Evolutionary conservation across 2,329 filamentous ascomycete genomes (phyloP).

Genomic region (Xylariaceae sp.): DNA sequence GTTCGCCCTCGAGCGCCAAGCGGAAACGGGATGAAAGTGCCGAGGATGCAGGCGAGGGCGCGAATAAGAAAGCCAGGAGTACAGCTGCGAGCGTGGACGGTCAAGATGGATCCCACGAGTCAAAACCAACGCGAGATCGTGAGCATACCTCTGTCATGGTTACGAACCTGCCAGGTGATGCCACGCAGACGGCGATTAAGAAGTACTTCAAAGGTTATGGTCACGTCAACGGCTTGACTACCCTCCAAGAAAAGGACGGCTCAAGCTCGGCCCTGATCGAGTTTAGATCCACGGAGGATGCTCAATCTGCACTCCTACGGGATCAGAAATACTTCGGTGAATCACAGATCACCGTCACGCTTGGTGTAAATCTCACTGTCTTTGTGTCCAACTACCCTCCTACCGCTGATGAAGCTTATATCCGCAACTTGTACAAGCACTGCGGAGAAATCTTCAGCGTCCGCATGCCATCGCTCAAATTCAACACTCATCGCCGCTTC

Average conservation of each 20-base stretch:
- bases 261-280: slow-evolving; percentile 75
- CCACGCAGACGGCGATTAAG: slow-evolving; percentile 68
- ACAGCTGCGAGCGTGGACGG: slow-evolving; percentile 32
- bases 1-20: slow-evolving; percentile 52
- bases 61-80: slow-evolving; percentile 64
- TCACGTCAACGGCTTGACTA: slow-evolving; percentile 71
- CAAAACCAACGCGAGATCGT: slow-evolving; percentile 69
- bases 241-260: slow-evolving; percentile 59
- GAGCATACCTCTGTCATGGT: slow-evolving; percentile 86
- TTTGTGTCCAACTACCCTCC: slow-evolving; percentile 90
- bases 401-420: slow-evolving; percentile 65
- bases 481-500: slow-evolving; percentile 83
- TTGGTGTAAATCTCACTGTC: slow-evolving; percentile 75
- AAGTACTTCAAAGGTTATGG: slow-evolving; percentile 94
- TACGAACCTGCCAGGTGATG: slow-evolving; percentile 66
- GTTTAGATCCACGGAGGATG: slow-evolving; percentile 77
- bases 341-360: slow-evolving; percentile 66
- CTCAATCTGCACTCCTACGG: slow-evolving; percentile 72
- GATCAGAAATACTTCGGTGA: slow-evolving; percentile 77
- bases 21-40: slow-evolving; percentile 66
- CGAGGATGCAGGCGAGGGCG: slow-evolving; percentile 46
- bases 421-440: slow-evolving; percentile 64
- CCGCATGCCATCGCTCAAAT: slow-evolving; percentile 87
- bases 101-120: slow-evolving; percentile 28
- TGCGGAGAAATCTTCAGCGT: slow-evolving; percentile 82